Evolutionary conservation across 352 stramenopile species (phyloP).

Genomic region (Globisporangium megalacanthum): DNA sequence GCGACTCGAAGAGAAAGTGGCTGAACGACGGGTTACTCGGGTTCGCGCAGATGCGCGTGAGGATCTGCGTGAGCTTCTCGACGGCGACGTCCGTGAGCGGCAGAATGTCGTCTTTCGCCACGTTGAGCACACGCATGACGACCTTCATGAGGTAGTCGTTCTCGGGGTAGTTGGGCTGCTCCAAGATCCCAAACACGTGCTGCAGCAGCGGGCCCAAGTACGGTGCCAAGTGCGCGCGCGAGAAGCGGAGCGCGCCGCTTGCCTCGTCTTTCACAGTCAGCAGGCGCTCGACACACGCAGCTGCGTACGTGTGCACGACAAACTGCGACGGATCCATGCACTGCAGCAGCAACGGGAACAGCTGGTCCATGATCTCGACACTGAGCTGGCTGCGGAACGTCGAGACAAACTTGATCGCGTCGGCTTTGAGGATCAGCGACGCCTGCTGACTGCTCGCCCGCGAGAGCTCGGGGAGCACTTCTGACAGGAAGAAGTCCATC

Average conservation of each 20-base stretch:
- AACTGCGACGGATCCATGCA: slow-evolving; percentile 82
- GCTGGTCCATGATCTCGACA: slow-evolving; percentile 85
- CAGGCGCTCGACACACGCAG: slow-evolving; percentile 94
- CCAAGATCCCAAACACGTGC: slow-evolving; percentile 95
- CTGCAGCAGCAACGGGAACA: slow-evolving; percentile 92
- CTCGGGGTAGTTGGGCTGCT: slow-evolving; percentile 91
- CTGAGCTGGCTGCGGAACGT: slow-evolving; percentile 97
- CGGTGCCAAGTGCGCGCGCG: slow-evolving; percentile 83
- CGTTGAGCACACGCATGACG: slow-evolving; percentile 94
- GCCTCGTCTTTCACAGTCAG: slow-evolving; percentile 91
- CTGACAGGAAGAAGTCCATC: slow-evolving; percentile 94
- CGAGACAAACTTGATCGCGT: slow-evolving; percentile 98
- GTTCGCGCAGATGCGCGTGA: slow-evolving; percentile 96
- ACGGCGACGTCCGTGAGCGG: slow-evolving; percentile 93
- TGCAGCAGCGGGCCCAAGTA: slow-evolving; percentile 92
- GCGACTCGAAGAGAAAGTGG: slow-evolving; percentile 99
- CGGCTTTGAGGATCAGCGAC: slow-evolving; percentile 94
- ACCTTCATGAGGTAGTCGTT: slow-evolving; percentile 99
- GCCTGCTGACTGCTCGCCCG: slow-evolving; percentile 49
- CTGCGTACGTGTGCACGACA: slow-evolving; percentile 98
- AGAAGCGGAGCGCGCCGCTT: slow-evolving; percentile 55
- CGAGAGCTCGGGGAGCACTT: slow-evolving; percentile 93
- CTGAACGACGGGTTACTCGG: slow-evolving; percentile 98
- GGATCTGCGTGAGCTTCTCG: slow-evolving; percentile 90
- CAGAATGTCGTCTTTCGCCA: slow-evolving; percentile 91